Evolutionary conservation across 1,284 basidiomycete genomes (phyloP).

Genomic region (Violaceomyces palustris): DNA sequence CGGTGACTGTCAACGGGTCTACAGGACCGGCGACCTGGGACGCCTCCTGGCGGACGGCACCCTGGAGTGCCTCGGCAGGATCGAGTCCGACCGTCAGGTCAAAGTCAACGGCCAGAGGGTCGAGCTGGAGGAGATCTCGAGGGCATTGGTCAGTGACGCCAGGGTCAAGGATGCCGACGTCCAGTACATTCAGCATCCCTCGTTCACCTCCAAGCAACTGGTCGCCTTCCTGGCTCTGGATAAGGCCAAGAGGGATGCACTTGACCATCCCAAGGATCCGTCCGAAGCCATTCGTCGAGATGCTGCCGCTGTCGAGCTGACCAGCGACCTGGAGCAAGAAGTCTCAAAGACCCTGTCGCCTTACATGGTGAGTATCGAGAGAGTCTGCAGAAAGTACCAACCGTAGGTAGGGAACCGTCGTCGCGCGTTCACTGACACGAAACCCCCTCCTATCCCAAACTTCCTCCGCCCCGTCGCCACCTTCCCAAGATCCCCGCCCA

Average conservation of each 20-base stretch:
- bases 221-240: slow-evolving; percentile 35
- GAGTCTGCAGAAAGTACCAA: neutral
- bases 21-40: slow-evolving; percentile 49
- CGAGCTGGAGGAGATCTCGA: slow-evolving; percentile 48
- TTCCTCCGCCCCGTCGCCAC: neutral
- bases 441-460: neutral
- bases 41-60: slow-evolving; percentile 40
- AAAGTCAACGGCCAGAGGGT: slow-evolving; percentile 52
- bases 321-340: slow-evolving; percentile 17
- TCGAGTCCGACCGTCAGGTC: slow-evolving; percentile 43
- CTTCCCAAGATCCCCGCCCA: slow-evolving; percentile 28
- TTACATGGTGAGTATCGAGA: slow-evolving; percentile 37
- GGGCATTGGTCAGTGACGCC: slow-evolving; percentile 21
- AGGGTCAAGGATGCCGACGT: slow-evolving; percentile 36
- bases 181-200: slow-evolving; percentile 43
- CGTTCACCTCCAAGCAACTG: slow-evolving; percentile 36
- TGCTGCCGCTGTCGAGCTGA: slow-evolving; percentile 17
- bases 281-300: slow-evolving; percentile 8
- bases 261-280: neutral
- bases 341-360: slow-evolving; percentile 28
- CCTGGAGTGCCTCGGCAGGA: slow-evolving; percentile 46
- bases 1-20: too few species aligned
- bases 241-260: neutral
- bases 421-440: neutral
- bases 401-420: neutral